Percentiles rank a stretch among this genome's conserved stretches.
Evolutionary conservation across 768 basidiomycete species (phyloP).

Genomic region (Kondoa malvinella): DNA sequence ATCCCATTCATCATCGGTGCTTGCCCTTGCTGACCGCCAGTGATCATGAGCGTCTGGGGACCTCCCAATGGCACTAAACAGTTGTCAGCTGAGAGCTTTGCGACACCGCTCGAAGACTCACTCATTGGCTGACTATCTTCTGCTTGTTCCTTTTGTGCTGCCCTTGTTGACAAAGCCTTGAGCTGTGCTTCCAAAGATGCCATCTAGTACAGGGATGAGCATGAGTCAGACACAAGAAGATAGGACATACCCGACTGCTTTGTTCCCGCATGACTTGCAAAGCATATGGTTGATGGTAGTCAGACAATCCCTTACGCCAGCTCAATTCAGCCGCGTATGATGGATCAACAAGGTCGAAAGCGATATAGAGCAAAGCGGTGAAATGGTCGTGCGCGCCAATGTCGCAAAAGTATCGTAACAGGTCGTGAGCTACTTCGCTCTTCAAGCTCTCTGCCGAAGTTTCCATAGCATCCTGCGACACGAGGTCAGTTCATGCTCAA

Average conservation of each 20-base stretch:
- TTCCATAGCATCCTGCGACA: constrained; percentile 56
- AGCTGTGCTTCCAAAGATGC: constrained; percentile 72
- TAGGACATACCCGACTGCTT: constrained; percentile 24
- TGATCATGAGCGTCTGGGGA: not conserved
- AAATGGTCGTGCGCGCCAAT: constrained; percentile 99
- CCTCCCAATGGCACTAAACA: not conserved
- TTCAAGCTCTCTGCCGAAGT: constrained; percentile 70
- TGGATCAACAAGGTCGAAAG: constrained; percentile 86
- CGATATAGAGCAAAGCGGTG: constrained; percentile 59
- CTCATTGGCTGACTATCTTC: constrained; percentile 61
- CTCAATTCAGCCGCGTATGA: constrained; percentile 87
- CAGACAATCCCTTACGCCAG: constrained; percentile 89
- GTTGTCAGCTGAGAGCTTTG: not conserved
- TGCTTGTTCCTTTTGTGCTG: constrained; percentile 69
- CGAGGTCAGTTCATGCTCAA: not conserved
- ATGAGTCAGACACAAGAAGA: not conserved
- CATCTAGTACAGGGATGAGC: constrained; percentile 37
- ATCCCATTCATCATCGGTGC: constrained; percentile 8
- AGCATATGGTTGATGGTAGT: constrained; percentile 94
- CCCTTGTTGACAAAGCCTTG: constrained; percentile 69
- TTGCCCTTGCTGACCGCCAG: constrained; percentile 6
- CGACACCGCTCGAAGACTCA: not conserved
- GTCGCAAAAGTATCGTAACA: constrained; percentile 89
- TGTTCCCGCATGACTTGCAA: constrained; percentile 61
- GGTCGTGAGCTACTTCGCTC: constrained; percentile 84